Conservation (phyloP, 306 rosid genomes). For the Oemleria cerasiformis region DNA sequence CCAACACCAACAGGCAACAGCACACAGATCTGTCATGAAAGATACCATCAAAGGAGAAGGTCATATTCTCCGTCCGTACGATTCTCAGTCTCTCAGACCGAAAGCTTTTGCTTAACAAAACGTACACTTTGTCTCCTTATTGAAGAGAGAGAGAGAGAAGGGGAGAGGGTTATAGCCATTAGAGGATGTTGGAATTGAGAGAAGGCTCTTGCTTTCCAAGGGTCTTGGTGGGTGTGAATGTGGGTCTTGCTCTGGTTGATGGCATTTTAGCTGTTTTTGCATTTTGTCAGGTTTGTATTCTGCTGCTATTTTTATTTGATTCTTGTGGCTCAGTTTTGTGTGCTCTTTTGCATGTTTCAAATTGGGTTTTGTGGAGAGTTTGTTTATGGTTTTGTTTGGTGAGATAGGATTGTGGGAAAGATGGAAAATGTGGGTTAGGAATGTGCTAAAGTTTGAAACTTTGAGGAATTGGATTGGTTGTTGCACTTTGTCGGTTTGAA, state of each 20-base stretch:
- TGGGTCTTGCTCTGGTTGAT: constrained; percentile 63
- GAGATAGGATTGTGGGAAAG: constrained; percentile 5
- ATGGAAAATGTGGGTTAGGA: constrained; percentile 21
- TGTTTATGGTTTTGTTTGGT: constrained; percentile 1
- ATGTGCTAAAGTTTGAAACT: not conserved
- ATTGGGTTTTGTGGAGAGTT: constrained; percentile 9
- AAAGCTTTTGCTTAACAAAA: not conserved
- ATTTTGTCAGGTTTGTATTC: constrained; percentile 62
- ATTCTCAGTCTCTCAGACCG: constrained; percentile 21
- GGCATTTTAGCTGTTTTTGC: constrained; percentile 61
- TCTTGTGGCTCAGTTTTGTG: not conserved
- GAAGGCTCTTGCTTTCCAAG: constrained; percentile 59
- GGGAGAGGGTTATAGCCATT: constrained; percentile 7
- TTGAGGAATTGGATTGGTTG: constrained; percentile 13
- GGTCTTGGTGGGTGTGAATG: constrained; percentile 49
- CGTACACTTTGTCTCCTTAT: constrained; percentile 9
- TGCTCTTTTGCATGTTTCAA: not conserved
- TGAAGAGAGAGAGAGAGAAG: constrained; percentile 10
- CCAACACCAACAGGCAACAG: not conserved
- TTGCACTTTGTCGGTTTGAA: constrained; percentile 14
- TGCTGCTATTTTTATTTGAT: not conserved
- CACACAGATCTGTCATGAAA: constrained; percentile 36
- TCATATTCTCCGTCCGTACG: constrained; percentile 21
- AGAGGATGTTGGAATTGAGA: constrained; percentile 50
- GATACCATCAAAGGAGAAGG: constrained; percentile 4